These are phyloP conservation scores for Alternaria panax DNA, from an alignment of 2,329 filamentous ascomycete genomes.

Conservation along the genomic window DNA sequence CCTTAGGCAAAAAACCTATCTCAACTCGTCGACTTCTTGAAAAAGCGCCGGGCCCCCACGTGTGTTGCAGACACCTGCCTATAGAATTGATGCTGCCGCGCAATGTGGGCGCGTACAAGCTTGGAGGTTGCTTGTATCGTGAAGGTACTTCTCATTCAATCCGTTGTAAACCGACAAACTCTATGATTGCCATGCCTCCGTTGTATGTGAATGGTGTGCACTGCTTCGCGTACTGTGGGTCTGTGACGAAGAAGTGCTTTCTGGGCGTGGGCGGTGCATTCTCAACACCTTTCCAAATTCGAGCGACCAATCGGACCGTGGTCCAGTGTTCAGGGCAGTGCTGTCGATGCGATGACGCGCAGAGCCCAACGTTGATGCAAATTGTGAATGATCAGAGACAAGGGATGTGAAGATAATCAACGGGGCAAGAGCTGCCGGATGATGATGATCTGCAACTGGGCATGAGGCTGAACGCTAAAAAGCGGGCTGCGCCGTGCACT, in stretches of 20 bases:
- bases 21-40: constrained; percentile 16
- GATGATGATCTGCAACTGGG: constrained; percentile 11
- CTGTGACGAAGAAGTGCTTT: constrained; percentile 1
- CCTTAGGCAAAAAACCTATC: constrained; percentile 33
- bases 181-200: background rate
- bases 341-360: constrained; percentile 1
- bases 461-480: constrained; percentile 15
- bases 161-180: background rate
- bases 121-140: background rate
- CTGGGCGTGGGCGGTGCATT: constrained; percentile 13
- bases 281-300: constrained; percentile 1
- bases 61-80: constrained; percentile 4
- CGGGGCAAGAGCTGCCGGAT: constrained; percentile 8
- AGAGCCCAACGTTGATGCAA: constrained; percentile 5
- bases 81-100: constrained; percentile 1
- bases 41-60: constrained; percentile 14
- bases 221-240: constrained; percentile 9
- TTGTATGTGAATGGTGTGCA: background rate
- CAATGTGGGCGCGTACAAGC: constrained; percentile 3
- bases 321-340: background rate
- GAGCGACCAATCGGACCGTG: constrained; percentile 6
- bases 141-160: background rate
- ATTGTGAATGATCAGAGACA: constrained; percentile 4
- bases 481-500: constrained; percentile 13
- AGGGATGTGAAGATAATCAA: background rate